Evolutionary conservation across 352 stramenopile species (phyloP), one percentile per base, ranked within the genome.

Genomic region (Phytopythium sindhum): DNA sequence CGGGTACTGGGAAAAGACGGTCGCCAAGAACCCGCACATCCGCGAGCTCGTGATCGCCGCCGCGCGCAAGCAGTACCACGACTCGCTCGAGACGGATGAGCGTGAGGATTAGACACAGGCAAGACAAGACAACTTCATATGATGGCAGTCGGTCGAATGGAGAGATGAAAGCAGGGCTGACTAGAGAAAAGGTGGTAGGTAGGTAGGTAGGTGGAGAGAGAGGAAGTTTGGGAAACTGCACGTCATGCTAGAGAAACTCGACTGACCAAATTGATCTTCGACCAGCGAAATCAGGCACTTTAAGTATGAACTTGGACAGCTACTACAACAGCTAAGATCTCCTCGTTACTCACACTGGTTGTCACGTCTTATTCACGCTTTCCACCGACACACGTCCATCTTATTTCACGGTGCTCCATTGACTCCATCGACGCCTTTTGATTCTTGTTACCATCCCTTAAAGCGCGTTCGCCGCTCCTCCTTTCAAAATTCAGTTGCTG

Each of bases 21-120:
- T 82, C 17, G 64, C 26, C 8, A 84, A 86, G 57, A 62, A 69
- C 51, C 66, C 75, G 45, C 61, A 68, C n/a, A 65, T 79, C 29
- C 64, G 69, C 47, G 33, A 66, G 24, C 73, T 87, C 21, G 66
- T 74, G 47, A 68, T 44, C 15, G 60, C 67, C 54, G 72, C 64
- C 14, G 47, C 57, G 19, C 55, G 39, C n/a, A 72, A 70, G 28
- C 55, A 61, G 41, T 61, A 61, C 35, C 55, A 52, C 37, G 26
- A 50, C 37, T 14, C 14, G 37, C 55, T 61, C 55, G 39, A 35
- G 23, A 52, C 37, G 37, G 55, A 61, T 23, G 37, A 33, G 24
- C 55, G 55, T 14, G 55, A 61, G 26, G 55, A 61, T 23, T 61
- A 61, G 39, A 61, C 19, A 15, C 17, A 9, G 28, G 48, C 3